Conservation (phyloP, 192 early-diverging fungal species). For the Dissophora globulifera region DNA sequence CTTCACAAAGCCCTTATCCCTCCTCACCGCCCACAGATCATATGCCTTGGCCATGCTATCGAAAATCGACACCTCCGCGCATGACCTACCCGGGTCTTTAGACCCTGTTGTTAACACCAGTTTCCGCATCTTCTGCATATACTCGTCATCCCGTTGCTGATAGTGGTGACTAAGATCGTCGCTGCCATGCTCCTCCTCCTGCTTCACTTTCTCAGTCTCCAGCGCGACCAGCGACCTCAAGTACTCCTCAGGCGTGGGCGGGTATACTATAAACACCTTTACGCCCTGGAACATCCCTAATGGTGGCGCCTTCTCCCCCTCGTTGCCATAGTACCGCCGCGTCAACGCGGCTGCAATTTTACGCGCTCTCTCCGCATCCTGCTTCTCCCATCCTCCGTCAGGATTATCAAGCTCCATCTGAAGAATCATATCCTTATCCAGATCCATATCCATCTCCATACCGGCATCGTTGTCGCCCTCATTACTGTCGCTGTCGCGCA, state of each 20-base stretch:
- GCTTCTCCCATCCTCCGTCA: constrained; percentile 1
- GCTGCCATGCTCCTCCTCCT: not conserved
- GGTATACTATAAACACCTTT: constrained; percentile 31
- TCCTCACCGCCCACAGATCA: constrained; percentile 3
- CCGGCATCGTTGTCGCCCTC: not conserved
- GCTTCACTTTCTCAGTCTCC: constrained; percentile 4
- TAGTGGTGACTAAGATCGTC: no score
- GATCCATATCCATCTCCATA: constrained; percentile 1
- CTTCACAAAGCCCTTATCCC: not conserved
- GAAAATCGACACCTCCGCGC: constrained; percentile 2
- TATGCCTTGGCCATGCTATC: constrained; percentile 16
- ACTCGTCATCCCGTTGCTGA: no score
- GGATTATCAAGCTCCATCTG: constrained; percentile 17
- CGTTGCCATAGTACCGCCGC: constrained; percentile 41
- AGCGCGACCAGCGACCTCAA: constrained; percentile 2
- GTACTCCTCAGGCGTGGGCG: constrained; percentile 26
- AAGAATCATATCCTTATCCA: constrained; percentile 12
- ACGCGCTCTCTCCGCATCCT: constrained; percentile 8
- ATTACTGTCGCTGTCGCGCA: no score
- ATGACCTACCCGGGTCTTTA: no score
- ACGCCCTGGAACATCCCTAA: constrained; percentile 46
- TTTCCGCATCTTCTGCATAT: no score
- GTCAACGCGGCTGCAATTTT: constrained; percentile 25
- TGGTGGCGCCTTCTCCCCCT: constrained; percentile 29
- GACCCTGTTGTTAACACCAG: no score